These are phyloP conservation scores for Linum usitatissimum DNA, from an alignment of 345 rosid genomes.

Conservation along the genomic window DNA sequence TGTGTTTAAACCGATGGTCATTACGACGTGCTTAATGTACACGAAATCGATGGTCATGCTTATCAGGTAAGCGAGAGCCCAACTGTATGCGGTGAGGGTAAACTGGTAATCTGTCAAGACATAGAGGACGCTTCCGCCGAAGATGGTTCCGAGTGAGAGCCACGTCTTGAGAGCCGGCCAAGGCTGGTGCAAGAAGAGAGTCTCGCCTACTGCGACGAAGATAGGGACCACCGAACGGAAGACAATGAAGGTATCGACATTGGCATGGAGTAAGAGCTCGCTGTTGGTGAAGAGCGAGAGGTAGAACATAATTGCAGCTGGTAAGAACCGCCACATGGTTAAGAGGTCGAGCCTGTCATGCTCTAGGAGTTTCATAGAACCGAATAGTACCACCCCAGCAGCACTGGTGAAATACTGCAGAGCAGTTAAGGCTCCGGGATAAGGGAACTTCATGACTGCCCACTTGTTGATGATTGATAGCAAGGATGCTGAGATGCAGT, in stretches of 20 bases:
- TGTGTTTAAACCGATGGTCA: slow-evolving; percentile 86
- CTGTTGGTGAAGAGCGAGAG: slow-evolving; percentile 91
- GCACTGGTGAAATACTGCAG: slow-evolving; percentile 85
- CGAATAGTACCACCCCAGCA: slow-evolving; percentile 60
- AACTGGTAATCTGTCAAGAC: slow-evolving; percentile 86
- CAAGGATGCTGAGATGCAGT: slow-evolving; percentile 86
- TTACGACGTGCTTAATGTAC: slow-evolving; percentile 93
- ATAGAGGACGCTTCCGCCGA: slow-evolving; percentile 79
- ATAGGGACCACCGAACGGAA: slow-evolving; percentile 90
- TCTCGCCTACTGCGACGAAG: slow-evolving; percentile 85
- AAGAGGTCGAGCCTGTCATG: slow-evolving; percentile 52
- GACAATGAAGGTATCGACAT: slow-evolving; percentile 91
- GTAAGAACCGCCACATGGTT: slow-evolving; percentile 93
- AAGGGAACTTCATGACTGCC: slow-evolving; percentile 95
- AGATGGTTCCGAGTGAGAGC: slow-evolving; percentile 66
- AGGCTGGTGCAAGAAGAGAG: slow-evolving; percentile 70
- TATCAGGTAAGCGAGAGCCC: slow-evolving; percentile 84
- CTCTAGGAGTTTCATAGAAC: slow-evolving; percentile 52
- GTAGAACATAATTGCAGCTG: slow-evolving; percentile 88
- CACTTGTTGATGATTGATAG: slow-evolving; percentile 96
- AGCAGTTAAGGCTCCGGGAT: slow-evolving; percentile 92
- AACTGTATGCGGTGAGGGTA: slow-evolving; percentile 66
- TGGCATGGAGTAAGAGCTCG: slow-evolving; percentile 92
- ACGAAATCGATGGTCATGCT: slow-evolving; percentile 97
- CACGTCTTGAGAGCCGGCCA: slow-evolving; percentile 87